phyloP scores from a whole-genome alignment of 768 basidiomycete species.

The Antrodiella citrinella region DNA sequence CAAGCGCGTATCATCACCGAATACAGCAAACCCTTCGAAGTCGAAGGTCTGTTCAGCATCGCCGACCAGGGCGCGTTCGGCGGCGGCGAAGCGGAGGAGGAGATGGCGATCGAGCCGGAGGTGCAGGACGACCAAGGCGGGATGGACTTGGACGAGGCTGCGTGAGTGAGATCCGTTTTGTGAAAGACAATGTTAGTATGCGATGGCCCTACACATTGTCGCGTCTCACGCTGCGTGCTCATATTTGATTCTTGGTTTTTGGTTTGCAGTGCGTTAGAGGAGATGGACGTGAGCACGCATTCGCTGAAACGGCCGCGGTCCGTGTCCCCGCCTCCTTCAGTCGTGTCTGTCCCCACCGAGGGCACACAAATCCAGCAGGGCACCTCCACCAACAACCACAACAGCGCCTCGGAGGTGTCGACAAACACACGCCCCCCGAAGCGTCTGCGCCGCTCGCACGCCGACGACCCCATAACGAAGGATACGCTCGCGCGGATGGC shows the following conservation, averaged over 20 bases:
- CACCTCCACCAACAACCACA: no score
- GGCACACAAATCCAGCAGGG: constrained; percentile 1
- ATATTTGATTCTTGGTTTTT: not conserved
- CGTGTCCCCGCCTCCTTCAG: constrained; percentile 17
- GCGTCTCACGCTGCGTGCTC: not conserved
- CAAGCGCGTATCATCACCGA: constrained; percentile 69
- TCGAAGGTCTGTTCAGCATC: constrained; percentile 72
- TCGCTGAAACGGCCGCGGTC: constrained; percentile 26
- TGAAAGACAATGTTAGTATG: not conserved
- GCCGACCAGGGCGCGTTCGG: constrained; percentile 79
- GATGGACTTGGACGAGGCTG: constrained; percentile 34
- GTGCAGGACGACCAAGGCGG: constrained; percentile 15
- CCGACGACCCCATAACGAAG: constrained; percentile 43
- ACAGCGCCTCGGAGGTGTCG: constrained; percentile 7
- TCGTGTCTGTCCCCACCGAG: constrained; percentile 3
- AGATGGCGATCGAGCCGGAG: constrained; percentile 27
- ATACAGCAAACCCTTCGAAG: constrained; percentile 72
- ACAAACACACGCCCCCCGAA: constrained; percentile 33
- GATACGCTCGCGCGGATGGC: constrained; percentile 35
- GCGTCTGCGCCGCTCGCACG: constrained; percentile 47
- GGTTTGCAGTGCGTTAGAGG: constrained; percentile 7
- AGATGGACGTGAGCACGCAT: constrained; percentile 20
- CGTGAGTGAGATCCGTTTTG: constrained; percentile 17
- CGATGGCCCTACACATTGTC: not conserved
- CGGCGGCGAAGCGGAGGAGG: constrained; percentile 23